Conservation (phyloP, 352 stramenopile species). For the Globisporangium paroecandrum region DNA sequence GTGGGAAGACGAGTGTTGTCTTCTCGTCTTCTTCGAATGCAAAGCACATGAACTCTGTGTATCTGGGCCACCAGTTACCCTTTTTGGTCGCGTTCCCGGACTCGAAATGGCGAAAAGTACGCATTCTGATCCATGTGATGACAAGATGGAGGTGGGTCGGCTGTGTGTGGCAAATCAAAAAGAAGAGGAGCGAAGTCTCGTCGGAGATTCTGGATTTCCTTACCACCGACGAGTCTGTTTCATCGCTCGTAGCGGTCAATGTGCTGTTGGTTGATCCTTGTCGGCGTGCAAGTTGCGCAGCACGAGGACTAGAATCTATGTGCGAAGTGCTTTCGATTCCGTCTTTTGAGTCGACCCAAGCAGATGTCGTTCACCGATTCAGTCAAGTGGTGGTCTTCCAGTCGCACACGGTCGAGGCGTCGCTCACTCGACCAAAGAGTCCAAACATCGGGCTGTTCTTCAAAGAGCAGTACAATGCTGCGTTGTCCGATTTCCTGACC, state of each 20-base stretch:
- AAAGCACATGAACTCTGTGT: constrained; percentile 27
- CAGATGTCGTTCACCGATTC: constrained; percentile 49
- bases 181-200: constrained; percentile 12
- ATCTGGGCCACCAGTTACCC: constrained; percentile 24
- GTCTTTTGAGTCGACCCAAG: constrained; percentile 44
- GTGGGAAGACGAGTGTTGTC: constrained; percentile 16
- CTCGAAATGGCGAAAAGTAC: constrained; percentile 48
- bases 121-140: constrained; percentile 34
- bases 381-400: constrained; percentile 52
- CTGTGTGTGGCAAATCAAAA: not conserved
- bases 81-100: constrained; percentile 40
- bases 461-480: constrained; percentile 28
- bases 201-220: constrained; percentile 33
- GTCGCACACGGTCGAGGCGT: not conserved
- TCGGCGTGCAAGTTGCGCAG: constrained; percentile 36
- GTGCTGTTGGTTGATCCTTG: constrained; percentile 46
- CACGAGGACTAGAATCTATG: constrained; percentile 42
- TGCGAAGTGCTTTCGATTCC: constrained; percentile 38
- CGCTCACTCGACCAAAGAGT: not conserved
- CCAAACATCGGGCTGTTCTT: constrained; percentile 32
- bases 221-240: constrained; percentile 28
- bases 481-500: constrained; percentile 28
- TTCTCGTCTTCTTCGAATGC: constrained; percentile 19
- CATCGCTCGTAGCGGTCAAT: constrained; percentile 21
- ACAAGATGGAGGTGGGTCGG: constrained; percentile 35